Evolutionary conservation across 257 asterid genomes (phyloP), one percentile per base, ranked within the genome.

Genomic region (Solanum okadae): DNA sequence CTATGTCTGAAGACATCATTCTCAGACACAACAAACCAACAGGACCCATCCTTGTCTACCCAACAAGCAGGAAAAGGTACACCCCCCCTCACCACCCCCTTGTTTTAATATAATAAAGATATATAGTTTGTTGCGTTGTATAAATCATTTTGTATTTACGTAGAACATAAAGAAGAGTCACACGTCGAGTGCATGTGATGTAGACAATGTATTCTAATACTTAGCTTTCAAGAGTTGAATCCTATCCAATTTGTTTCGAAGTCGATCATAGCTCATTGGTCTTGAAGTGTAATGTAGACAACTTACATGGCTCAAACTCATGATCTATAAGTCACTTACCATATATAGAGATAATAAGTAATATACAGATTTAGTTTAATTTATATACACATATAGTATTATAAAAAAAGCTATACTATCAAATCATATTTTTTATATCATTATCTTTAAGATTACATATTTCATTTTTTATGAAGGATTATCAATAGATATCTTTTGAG

Each of bases 11-110:
- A 77, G 93, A 94, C 93, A 95, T 94, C n/a, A 88, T 95, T n/a
- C 91, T 93, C 16, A 90, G 56, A 84, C 93, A 91, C 73, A 92
- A 93, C 82, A 90, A 89, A 52, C 85, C 92, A 78, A 70, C 81
- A 1, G 96, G 98, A 73, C 96, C 95, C 91, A 89, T 94, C 85
- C 94, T 92, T 90, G 92, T 95, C 95, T 95, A 94, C 91, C 98
- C 98, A 34, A 89, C 94, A 27, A 78, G 87, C 90, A 86, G 90
- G 77, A 89, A 85, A 40, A 92, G 75, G 98, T 95, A 93, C 22
- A 11, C 3, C 1, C 44, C 27, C 77, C 2, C 6, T 4, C 23
- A 20, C 75, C 8, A 8, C 29, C 29, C 29, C 78, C 3, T 4
- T 2, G 10, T 9, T 13, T 67, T 49, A 15, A 49, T 49, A 15